Evolutionary conservation across 768 basidiomycete genomes (phyloP).

Genomic region (Porphyrellus cyaneotinctus): DNA sequence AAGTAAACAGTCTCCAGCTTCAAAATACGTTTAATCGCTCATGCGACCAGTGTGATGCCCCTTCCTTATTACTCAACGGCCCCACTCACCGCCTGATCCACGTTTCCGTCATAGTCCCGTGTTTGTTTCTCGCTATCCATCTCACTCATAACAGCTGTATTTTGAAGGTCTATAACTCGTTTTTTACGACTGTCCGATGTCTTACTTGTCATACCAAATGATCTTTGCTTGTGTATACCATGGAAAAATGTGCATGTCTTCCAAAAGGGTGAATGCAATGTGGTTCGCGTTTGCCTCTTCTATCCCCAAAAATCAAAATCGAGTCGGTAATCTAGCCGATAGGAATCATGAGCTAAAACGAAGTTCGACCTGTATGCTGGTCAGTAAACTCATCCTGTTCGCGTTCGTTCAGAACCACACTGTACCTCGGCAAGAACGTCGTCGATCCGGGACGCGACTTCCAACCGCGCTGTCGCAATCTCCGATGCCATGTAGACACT

Average conservation of each 20-base stretch:
- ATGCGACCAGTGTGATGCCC: neutral
- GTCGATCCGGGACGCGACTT: neutral
- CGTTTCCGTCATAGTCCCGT: neutral
- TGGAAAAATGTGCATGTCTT: neutral
- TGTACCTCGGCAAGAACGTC: neutral
- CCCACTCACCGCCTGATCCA: neutral
- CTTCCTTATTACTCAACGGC: constrained; percentile 4
- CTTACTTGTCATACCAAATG: neutral
- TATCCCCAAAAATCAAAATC: too few relatives aligned
- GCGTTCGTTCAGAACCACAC: neutral
- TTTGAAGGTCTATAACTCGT: neutral
- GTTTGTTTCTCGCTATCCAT: neutral
- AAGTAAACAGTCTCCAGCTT: constrained; percentile 28
- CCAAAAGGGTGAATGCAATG: neutral
- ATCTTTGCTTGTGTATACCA: neutral
- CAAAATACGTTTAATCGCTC: neutral
- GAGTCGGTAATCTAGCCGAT: too few relatives aligned
- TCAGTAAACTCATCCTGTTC: neutral
- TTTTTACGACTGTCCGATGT: neutral
- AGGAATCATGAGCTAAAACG: neutral
- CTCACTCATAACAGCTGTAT: constrained; percentile 1
- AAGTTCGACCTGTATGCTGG: neutral
- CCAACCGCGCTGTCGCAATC: neutral
- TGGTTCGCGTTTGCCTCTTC: too few relatives aligned
- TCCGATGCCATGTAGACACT: neutral